Conservation (phyloP, 2,329 filamentous ascomycete species). For the Leptographium wingfieldii region DNA sequence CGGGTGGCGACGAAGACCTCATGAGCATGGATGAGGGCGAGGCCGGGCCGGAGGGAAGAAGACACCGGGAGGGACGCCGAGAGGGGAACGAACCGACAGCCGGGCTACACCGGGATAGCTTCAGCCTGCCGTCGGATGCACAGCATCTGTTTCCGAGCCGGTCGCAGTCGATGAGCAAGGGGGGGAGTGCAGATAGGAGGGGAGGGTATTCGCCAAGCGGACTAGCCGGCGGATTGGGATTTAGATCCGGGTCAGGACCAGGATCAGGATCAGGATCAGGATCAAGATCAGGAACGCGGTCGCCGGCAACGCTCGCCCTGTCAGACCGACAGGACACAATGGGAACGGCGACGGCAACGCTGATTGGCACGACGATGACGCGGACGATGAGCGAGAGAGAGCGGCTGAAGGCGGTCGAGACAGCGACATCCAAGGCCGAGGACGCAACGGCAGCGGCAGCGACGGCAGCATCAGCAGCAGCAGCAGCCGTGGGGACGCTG, state of each 20-base stretch:
- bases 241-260: too few species aligned
- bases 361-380: too few species aligned
- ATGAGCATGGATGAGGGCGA: neutral
- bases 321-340: neutral
- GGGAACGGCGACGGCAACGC: too few species aligned
- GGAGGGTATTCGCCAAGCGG: neutral
- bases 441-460: neutral
- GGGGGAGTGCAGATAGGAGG: neutral
- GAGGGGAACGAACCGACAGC: neutral
- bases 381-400: neutral
- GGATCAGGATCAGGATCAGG: neutral
- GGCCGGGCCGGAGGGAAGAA: neutral
- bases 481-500: neutral
- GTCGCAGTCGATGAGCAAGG: slow-evolving; percentile 22
- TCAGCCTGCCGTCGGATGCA: slow-evolving; percentile 27
- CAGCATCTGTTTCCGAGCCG: slow-evolving; percentile 30
- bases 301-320: neutral
- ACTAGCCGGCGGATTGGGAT: too few species aligned
- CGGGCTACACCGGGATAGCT: slow-evolving; percentile 6
- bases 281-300: neutral
- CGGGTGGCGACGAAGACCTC: neutral
- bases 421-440: neutral
- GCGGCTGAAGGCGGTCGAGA: neutral
- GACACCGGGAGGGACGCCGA: too few species aligned
- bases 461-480: neutral